A percentile compares a stretch with the other conserved stretches of the same genome.
Evolutionary conservation across 108 stramenopile species (phyloP).

Genomic region (Cyclotella distinguenda): DNA sequence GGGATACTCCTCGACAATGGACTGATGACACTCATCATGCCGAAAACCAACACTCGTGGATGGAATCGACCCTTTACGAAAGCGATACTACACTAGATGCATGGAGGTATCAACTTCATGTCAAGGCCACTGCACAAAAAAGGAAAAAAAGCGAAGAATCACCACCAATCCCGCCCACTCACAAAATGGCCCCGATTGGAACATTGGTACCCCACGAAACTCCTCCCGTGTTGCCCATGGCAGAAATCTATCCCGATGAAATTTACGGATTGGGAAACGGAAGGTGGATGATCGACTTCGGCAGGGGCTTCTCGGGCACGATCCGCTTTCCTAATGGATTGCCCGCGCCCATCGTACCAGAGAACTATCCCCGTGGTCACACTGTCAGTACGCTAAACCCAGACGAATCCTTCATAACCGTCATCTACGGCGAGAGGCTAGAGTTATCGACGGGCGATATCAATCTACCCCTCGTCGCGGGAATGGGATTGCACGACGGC

Average conservation of each 20-base stretch:
- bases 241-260: constrained; percentile 38
- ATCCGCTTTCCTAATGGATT: constrained; percentile 45
- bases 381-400: constrained; percentile 26
- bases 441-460: constrained; percentile 37
- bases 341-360: constrained; percentile 46
- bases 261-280: constrained; percentile 34
- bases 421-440: constrained; percentile 37
- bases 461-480: constrained; percentile 42
- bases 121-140: constrained; percentile 21
- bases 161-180: constrained; percentile 4
- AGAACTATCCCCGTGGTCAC: constrained; percentile 39
- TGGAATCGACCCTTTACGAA: constrained; percentile 23
- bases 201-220: constrained; percentile 35
- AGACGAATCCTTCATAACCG: constrained; percentile 39
- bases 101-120: constrained; percentile 37
- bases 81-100: constrained; percentile 43
- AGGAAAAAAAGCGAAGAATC: background rate
- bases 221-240: constrained; percentile 45
- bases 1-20: constrained; percentile 41
- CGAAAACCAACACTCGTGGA: constrained; percentile 19
- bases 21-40: background rate
- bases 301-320: constrained; percentile 50
- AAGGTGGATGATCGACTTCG: constrained; percentile 56
- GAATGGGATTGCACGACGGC: constrained; percentile 46
- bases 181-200: constrained; percentile 43